Conservation (phyloP, 2,329 filamentous ascomycete genomes). For the Ascomycota sp. region DNA sequence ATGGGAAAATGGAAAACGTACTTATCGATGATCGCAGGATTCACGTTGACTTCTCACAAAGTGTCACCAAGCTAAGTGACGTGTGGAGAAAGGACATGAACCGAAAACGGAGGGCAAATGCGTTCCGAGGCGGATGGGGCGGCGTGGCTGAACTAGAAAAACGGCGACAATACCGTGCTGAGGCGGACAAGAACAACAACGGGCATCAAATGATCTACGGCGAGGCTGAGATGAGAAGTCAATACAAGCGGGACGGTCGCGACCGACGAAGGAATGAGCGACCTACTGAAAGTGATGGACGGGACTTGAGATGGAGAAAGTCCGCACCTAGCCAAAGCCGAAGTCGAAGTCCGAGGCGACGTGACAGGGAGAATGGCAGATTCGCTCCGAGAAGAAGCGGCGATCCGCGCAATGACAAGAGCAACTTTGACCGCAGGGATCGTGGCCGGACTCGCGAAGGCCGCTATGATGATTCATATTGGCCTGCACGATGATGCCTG, state of each 20-base stretch:
- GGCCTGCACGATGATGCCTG: constrained; percentile 1
- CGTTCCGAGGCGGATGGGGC: constrained; percentile 59
- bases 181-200: constrained; percentile 25
- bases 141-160: constrained; percentile 78
- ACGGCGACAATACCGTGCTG: constrained; percentile 70
- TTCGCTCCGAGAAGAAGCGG: constrained; percentile 9
- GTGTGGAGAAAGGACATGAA: constrained; percentile 78
- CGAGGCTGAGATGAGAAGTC: constrained; percentile 42
- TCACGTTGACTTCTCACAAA: constrained; percentile 96
- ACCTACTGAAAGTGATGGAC: constrained; percentile 1
- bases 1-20: constrained; percentile 97
- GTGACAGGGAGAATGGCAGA: constrained; percentile 13
- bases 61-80: constrained; percentile 70
- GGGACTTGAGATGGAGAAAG: not conserved
- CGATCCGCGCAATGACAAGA: constrained; percentile 8
- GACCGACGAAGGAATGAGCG: constrained; percentile 7
- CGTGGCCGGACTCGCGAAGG: constrained; percentile 9
- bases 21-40: constrained; percentile 94
- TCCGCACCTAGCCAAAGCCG: constrained; percentile 1
- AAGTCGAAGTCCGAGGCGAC: constrained; percentile 15
- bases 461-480: constrained; percentile 2
- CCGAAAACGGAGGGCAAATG: constrained; percentile 44
- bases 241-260: constrained; percentile 20
- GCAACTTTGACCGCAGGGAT: constrained; percentile 4
- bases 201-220: constrained; percentile 69